A percentile compares a stretch with the other conserved stretches of the same genome.
These are phyloP conservation scores for Venturiaceae sp. DNA, from an alignment of 2,329 filamentous ascomycete species.

Conservation along the genomic window DNA sequence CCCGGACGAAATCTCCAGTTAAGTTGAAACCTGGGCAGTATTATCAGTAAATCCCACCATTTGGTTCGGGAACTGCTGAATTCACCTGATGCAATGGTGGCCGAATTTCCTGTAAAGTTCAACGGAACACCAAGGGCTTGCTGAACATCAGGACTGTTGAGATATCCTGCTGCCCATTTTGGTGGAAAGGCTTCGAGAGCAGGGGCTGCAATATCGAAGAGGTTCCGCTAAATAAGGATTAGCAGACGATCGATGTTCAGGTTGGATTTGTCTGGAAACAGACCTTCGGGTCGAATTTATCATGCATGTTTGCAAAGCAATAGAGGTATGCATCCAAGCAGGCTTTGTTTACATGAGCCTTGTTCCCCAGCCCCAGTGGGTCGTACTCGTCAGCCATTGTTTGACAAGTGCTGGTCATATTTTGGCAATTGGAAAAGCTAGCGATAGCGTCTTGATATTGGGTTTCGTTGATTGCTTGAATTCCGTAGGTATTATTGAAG, in stretches of 20 bases:
- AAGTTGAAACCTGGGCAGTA: conserved; percentile 34
- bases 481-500: conserved; percentile 50
- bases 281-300: conserved; percentile 37
- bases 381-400: conserved; percentile 38
- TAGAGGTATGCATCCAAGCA: conserved; percentile 37
- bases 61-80: too few species aligned
- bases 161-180: conserved; percentile 42
- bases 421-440: conserved; percentile 37
- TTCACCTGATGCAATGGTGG: too few species aligned
- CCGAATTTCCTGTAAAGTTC: conserved; percentile 39
- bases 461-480: conserved; percentile 39
- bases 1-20: conserved; percentile 39
- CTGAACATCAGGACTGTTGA: conserved; percentile 49
- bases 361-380: conserved; percentile 33
- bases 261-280: not conserved
- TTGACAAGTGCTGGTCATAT: conserved; percentile 43
- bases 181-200: conserved; percentile 16
- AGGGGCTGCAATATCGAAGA: conserved; percentile 48
- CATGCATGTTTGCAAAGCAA: conserved; percentile 35
- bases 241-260: not conserved
- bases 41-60: too few species aligned
- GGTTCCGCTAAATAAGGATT: conserved; percentile 14
- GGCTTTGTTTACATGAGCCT: conserved; percentile 25
- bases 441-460: conserved; percentile 26
- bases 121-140: conserved; percentile 48